Conservation (phyloP, 441 rosid species). For the Eutrema salsugineum region DNA sequence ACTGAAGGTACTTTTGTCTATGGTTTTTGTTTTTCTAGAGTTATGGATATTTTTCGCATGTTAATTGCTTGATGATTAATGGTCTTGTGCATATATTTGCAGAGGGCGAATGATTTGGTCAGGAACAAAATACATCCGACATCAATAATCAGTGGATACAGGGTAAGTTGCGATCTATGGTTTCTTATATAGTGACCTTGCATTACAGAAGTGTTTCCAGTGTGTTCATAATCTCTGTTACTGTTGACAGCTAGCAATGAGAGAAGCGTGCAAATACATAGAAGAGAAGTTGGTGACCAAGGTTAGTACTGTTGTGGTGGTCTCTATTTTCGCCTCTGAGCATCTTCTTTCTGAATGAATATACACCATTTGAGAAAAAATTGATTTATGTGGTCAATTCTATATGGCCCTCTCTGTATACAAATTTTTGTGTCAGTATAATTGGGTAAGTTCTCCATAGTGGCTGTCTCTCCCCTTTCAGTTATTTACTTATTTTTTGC, state of each 20-base stretch:
- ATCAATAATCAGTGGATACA: constrained; percentile 90
- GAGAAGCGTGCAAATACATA: constrained; percentile 93
- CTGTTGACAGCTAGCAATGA: constrained; percentile 87
- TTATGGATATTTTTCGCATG: neutral
- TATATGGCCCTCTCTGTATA: neutral
- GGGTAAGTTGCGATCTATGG: constrained; percentile 45
- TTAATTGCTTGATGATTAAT: constrained; percentile 3
- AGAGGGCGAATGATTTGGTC: constrained; percentile 96
- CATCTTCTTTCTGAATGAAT: neutral
- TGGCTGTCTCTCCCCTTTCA: neutral
- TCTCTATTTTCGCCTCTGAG: neutral
- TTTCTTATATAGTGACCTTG: neutral
- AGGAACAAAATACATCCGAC: constrained; percentile 98
- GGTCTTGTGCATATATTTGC: constrained; percentile 20
- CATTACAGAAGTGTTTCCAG: neutral
- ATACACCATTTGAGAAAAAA: neutral
- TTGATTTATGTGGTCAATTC: neutral
- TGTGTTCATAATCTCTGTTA: constrained; percentile 3
- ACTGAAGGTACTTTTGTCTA: constrained; percentile 55
- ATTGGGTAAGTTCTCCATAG: neutral
- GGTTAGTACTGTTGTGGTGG: constrained; percentile 38
- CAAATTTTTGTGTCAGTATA: neutral
- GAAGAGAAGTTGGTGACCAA: constrained; percentile 89
- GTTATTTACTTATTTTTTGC: neutral
- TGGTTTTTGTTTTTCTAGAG: neutral